phyloP scores from a whole-genome alignment of 2,329 filamentous ascomycete species.

The Pseudopyrenochaeta lycopersici region DNA sequence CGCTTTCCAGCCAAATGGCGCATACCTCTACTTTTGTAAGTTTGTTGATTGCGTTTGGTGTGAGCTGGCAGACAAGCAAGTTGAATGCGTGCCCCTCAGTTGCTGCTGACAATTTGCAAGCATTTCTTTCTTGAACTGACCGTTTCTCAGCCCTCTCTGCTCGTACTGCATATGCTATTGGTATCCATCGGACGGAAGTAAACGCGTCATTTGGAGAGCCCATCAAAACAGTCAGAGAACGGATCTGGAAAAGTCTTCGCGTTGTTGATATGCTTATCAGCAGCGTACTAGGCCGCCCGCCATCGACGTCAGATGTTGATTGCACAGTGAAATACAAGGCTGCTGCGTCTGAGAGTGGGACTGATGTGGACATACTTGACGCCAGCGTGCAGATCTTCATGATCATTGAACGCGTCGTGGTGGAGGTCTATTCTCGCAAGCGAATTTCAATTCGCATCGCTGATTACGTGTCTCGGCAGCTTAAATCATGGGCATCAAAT shows the following conservation, averaged over 20 bases:
- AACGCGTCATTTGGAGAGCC: constrained; percentile 59
- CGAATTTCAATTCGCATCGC: constrained; percentile 53
- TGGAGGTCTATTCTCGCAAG: constrained; percentile 57
- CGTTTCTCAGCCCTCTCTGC: constrained; percentile 52
- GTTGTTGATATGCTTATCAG: constrained; percentile 63
- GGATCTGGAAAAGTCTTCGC: constrained; percentile 63
- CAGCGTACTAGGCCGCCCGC: constrained; percentile 61
- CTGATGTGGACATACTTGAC: constrained; percentile 39
- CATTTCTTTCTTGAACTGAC: neutral
- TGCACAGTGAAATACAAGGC: constrained; percentile 54
- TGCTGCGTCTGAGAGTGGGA: constrained; percentile 14
- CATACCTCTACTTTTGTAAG: constrained; percentile 60
- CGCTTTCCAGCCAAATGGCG: constrained; percentile 61
- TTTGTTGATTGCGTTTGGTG: neutral
- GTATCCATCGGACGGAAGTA: constrained; percentile 61
- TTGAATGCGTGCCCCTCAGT: neutral
- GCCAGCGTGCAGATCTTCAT: constrained; percentile 56
- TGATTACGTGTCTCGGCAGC: constrained; percentile 51
- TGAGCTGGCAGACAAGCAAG: neutral
- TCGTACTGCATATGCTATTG: constrained; percentile 62
- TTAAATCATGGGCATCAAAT: constrained; percentile 52
- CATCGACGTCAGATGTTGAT: constrained; percentile 62
- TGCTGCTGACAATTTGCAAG: neutral
- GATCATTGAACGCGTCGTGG: constrained; percentile 58
- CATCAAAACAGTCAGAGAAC: constrained; percentile 55